phyloP scores from a whole-genome alignment of 352 stramenopile genomes.

The Phytophthora fragariaefolia region DNA sequence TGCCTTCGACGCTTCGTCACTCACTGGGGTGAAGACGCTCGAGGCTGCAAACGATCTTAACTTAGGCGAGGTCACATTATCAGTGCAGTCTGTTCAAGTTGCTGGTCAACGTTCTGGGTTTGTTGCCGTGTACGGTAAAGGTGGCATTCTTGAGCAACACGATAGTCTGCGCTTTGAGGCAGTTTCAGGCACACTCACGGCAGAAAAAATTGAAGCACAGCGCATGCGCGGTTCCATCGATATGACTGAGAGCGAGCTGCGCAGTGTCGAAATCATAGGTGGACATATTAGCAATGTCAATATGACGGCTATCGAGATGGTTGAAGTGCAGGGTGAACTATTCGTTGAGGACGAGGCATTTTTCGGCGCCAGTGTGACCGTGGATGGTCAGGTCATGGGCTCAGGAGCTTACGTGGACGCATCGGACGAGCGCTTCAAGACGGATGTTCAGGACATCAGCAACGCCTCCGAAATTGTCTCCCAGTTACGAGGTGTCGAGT shows the following conservation, averaged over 20 bases:
- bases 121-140: slow-evolving; percentile 77
- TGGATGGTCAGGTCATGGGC: slow-evolving; percentile 90
- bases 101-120: slow-evolving; percentile 55
- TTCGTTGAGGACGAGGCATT: slow-evolving; percentile 86
- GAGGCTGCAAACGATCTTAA: slow-evolving; percentile 76
- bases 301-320: slow-evolving; percentile 69
- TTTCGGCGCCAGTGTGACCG: slow-evolving; percentile 84
- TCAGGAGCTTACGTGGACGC: slow-evolving; percentile 92
- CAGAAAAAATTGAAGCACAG: slow-evolving; percentile 54
- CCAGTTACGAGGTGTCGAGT: slow-evolving; percentile 74
- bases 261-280: slow-evolving; percentile 71
- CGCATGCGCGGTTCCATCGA: slow-evolving; percentile 78
- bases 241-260: slow-evolving; percentile 75
- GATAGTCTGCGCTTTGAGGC: slow-evolving; percentile 71
- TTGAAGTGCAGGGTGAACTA: slow-evolving; percentile 82
- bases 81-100: slow-evolving; percentile 69
- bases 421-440: slow-evolving; percentile 91
- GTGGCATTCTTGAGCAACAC: slow-evolving; percentile 66
- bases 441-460: slow-evolving; percentile 55
- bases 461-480: slow-evolving; percentile 55
- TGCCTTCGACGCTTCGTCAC: slow-evolving; percentile 65
- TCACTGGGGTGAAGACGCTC: slow-evolving; percentile 65
- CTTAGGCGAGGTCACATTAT: slow-evolving; percentile 75
- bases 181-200: slow-evolving; percentile 41
- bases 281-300: slow-evolving; percentile 83